These are phyloP conservation scores for Ceriops tagal DNA, from an alignment of 345 rosid species.

Conservation along the genomic window DNA sequence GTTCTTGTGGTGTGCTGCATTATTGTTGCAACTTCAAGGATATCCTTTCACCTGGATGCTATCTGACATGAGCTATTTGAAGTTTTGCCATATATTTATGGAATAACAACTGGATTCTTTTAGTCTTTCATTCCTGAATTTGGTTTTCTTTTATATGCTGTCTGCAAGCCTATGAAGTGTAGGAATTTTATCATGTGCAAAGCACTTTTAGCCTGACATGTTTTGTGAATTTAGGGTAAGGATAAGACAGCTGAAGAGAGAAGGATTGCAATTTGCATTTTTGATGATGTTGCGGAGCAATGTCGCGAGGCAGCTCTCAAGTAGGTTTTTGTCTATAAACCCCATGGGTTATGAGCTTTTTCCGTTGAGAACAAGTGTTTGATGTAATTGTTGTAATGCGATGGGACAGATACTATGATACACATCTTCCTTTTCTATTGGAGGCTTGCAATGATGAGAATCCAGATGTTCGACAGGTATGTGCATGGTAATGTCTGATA, in stretches of 20 bases:
- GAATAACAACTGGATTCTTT: no score
- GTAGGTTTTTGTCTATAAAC: slow-evolving; percentile 39
- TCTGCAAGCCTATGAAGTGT: background rate
- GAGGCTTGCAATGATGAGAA: slow-evolving; percentile 97
- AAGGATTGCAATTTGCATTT: slow-evolving; percentile 98
- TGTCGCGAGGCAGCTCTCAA: slow-evolving; percentile 90
- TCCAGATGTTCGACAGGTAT: slow-evolving; percentile 96
- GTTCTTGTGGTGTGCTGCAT: no score
- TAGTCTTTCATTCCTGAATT: no score
- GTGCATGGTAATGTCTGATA: slow-evolving; percentile 6
- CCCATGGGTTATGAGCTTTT: slow-evolving; percentile 7
- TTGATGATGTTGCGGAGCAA: slow-evolving; percentile 99
- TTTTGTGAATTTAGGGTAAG: slow-evolving; percentile 58
- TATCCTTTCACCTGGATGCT: no score
- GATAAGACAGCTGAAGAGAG: slow-evolving; percentile 99
- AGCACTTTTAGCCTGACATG: slow-evolving; percentile 6
- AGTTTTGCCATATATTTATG: no score
- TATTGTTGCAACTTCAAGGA: no score
- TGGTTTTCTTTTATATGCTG: background rate
- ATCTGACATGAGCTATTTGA: no score
- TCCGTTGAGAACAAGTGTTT: slow-evolving; percentile 14
- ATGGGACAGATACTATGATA: slow-evolving; percentile 79
- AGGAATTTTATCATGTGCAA: no score
- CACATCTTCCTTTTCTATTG: slow-evolving; percentile 89
- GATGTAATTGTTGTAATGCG: slow-evolving; percentile 18